Evolutionary conservation across 306 rosid species (phyloP).

Genomic region (Neltuma alba): DNA sequence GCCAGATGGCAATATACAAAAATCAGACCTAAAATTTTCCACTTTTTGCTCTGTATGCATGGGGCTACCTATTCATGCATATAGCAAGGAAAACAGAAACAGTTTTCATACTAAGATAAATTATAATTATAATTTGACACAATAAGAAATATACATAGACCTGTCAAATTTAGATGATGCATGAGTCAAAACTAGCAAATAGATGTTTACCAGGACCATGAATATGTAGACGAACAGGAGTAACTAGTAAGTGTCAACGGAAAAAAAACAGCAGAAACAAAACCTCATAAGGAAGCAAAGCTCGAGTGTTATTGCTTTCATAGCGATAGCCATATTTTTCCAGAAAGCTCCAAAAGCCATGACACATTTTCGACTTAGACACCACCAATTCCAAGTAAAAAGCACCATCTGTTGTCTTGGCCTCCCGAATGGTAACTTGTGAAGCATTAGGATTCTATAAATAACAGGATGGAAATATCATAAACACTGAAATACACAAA

Average conservation of each 20-base stretch:
- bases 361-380: conserved; percentile 42
- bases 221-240: conserved; percentile 18
- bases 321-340: conserved; percentile 79
- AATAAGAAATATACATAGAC: conserved; percentile 3
- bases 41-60: background rate
- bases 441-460: conserved; percentile 62
- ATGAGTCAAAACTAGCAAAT: background rate
- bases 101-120: background rate
- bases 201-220: background rate
- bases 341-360: conserved; percentile 72
- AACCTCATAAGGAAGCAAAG: conserved; percentile 95
- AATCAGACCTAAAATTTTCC: background rate
- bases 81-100: conserved; percentile 1
- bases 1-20: background rate
- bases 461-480: conserved; percentile 9
- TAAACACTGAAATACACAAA: conserved; percentile 16
- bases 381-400: conserved; percentile 61
- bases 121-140: background rate
- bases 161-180: background rate
- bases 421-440: conserved; percentile 70
- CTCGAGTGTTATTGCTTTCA: conserved; percentile 63
- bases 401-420: conserved; percentile 73
- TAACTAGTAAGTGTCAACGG: background rate
- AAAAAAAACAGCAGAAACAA: conserved; percentile 43
- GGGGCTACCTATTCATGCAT: background rate